A percentile compares a stretch with the other conserved stretches of the same genome.
Evolutionary conservation across 176 grass and related monocot species (phyloP).

Genomic region (Oryza officinalis): DNA sequence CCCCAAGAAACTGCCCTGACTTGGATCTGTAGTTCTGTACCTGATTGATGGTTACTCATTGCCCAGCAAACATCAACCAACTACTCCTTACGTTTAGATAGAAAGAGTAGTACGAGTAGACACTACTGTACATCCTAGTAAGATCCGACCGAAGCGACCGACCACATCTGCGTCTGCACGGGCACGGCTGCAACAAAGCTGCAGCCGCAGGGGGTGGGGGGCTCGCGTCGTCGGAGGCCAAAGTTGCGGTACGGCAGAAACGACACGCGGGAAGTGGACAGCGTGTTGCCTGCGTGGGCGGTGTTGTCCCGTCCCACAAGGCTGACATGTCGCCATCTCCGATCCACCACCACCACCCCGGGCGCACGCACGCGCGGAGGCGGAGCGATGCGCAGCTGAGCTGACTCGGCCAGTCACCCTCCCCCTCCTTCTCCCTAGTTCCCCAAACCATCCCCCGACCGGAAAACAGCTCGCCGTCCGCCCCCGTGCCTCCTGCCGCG

Average conservation of each 20-base stretch:
- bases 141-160: background rate
- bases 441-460: background rate
- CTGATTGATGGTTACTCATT: too few species aligned
- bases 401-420: background rate
- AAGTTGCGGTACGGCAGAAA: background rate
- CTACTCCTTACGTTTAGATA: too few species aligned
- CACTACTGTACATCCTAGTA: too few species aligned
- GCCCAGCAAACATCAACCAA: too few species aligned
- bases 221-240: background rate
- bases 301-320: background rate
- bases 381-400: background rate
- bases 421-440: background rate
- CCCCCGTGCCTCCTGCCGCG: background rate
- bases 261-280: background rate
- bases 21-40: too few species aligned
- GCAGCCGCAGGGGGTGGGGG: background rate
- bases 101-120: too few species aligned
- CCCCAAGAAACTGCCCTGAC: too few species aligned
- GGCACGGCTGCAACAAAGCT: background rate
- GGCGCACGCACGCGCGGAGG: background rate
- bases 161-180: background rate
- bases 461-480: background rate
- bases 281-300: background rate
- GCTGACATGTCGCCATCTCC: conserved; percentile 27
- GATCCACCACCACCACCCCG: background rate